Evolutionary conservation across 2,329 filamentous ascomycete genomes (phyloP).

Genomic region (Scedosporium boydii): DNA sequence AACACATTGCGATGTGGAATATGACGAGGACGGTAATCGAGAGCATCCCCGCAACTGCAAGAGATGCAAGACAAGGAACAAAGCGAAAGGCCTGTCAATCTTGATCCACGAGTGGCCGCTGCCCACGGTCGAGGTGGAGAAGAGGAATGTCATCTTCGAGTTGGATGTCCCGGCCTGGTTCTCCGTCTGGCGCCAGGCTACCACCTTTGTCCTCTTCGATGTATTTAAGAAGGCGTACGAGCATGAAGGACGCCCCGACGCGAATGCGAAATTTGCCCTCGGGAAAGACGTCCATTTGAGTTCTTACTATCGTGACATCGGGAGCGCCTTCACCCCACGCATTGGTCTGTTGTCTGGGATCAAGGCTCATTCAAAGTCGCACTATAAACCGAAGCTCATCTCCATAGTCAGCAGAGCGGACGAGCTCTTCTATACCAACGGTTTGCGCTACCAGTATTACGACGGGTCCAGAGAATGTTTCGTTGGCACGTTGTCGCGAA

Average conservation of each 20-base stretch:
- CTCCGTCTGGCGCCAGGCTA: constrained; percentile 38
- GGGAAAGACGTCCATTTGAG: not conserved
- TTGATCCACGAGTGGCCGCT: constrained; percentile 47
- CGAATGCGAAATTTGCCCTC: not conserved
- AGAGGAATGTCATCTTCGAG: constrained; percentile 43
- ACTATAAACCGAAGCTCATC: constrained; percentile 12
- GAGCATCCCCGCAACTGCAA: constrained; percentile 11
- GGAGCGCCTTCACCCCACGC: not conserved
- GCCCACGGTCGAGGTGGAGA: constrained; percentile 18
- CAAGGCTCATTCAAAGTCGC: constrained; percentile 25
- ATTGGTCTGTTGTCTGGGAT: constrained; percentile 23
- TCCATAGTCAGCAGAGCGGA: constrained; percentile 11
- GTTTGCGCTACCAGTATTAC: constrained; percentile 27
- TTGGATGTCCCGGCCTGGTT: constrained; percentile 31
- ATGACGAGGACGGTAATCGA: not conserved
- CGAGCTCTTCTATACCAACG: constrained; percentile 36
- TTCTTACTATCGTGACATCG: not conserved
- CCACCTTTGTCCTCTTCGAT: constrained; percentile 27
- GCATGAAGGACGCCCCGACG: not conserved
- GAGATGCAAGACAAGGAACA: constrained; percentile 21
- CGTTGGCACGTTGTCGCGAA: constrained; percentile 7
- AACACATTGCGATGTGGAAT: constrained; percentile 5
- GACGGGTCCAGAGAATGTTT: constrained; percentile 17
- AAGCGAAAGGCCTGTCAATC: constrained; percentile 33
- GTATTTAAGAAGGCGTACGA: constrained; percentile 20